These are phyloP conservation scores for Hevea brasiliensis DNA, from an alignment of 345 rosid genomes.

Conservation along the genomic window DNA sequence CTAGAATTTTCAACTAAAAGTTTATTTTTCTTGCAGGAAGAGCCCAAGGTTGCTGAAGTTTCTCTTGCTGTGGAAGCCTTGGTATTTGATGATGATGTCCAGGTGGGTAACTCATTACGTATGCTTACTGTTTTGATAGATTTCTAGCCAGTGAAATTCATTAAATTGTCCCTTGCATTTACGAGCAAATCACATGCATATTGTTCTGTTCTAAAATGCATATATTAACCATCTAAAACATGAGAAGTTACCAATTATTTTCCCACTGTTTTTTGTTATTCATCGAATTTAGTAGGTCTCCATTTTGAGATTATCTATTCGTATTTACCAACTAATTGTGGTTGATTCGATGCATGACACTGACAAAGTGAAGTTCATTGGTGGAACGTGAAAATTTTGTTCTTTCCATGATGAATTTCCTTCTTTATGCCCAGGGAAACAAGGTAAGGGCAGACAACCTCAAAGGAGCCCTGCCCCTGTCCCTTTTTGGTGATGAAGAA, in stretches of 20 bases:
- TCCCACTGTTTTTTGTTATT: not conserved
- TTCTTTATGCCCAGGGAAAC: constrained; percentile 40
- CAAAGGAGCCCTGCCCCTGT: constrained; percentile 60
- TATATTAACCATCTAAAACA: not conserved
- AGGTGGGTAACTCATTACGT: constrained; percentile 23
- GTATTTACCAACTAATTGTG: not conserved
- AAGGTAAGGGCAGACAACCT: constrained; percentile 32
- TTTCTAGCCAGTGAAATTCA: not conserved
- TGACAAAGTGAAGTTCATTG: not conserved
- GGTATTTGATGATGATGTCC: constrained; percentile 22
- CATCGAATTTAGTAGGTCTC: not conserved
- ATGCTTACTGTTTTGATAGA: constrained; percentile 7
- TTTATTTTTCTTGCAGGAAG: constrained; percentile 24
- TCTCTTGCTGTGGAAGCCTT: constrained; percentile 22
- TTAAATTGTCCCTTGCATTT: not conserved
- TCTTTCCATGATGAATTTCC: constrained; percentile 3
- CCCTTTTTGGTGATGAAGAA: constrained; percentile 62
- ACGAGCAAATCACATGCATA: not conserved
- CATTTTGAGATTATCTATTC: not conserved
- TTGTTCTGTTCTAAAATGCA: not conserved
- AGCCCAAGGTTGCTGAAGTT: constrained; percentile 20
- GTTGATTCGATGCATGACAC: not conserved
- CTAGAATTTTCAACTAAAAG: constrained; percentile 7
- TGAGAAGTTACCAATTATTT: not conserved
- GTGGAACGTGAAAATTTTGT: constrained; percentile 8